Base-by-base conservation (phyloP, 225 moss, liverwort and hornwort species). In the Straminergon stramineum region DNA sequence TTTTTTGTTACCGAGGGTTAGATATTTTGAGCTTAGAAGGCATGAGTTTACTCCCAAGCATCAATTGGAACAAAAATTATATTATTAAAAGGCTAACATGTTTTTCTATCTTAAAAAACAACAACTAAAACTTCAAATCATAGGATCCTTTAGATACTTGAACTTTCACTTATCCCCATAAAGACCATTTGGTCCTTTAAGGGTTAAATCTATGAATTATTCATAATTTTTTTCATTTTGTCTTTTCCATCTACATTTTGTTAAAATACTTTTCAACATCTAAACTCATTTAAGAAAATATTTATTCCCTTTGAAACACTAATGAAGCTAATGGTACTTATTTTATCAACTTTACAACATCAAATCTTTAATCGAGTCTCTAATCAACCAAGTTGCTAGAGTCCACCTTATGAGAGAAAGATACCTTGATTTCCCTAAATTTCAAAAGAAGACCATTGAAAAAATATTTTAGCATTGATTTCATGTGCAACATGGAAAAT, bases 231-330 rank as follows among this genome's bases (percentile, higher is more conserved):
- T 66, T 21, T 67, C 1, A 1, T 2, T 37, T 68, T 22, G 2
- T 12, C 11, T 12, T n/a, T n/a, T n/a, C 3, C 0, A 1, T 69
- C 6, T 1, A 22, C 13, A 22, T 69, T 69, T 69, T 37, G 11
- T 69, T n/a, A 7, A 12, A n/a, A 22, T 68, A 69, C 12, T 22
- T n/a, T 2, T n/a, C 17, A 73, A 16, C 24, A 43, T 10, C 10
- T 28, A 45, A 3, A 45, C 5, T 17, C 17, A 45, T 28, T 74
- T 74, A 5, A 7, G n/a, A n/a, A n/a, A 10, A 74, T 45, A 28
- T 9, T 17, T 28, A 28, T 74, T 17, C 6, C 28, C 45, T 73
- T 74, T 28, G 6, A 2, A 41, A 17, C 6, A 74, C 2, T 27
- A 10, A 3, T 45, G 3, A 45, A 73, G 73, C 16, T 73, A 27